These are phyloP conservation scores for Sporobolomyces phaffii DNA, from an alignment of 768 basidiomycete genomes.

Conservation along the genomic window DNA sequence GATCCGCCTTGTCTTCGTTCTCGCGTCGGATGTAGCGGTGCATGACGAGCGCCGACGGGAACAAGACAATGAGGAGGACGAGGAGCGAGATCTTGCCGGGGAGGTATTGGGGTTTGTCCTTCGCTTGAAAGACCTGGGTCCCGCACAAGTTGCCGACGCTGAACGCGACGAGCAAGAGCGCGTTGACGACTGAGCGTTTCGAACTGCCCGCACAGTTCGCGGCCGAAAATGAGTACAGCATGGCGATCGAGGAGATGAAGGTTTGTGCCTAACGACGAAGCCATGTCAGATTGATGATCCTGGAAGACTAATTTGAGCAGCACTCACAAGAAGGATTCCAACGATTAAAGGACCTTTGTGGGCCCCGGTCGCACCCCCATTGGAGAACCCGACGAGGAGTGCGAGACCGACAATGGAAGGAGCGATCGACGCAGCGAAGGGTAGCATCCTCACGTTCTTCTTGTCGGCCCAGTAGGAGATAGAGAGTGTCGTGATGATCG, in stretches of 20 bases:
- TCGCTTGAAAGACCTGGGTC: constrained; percentile 60
- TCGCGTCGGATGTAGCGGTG: constrained; percentile 56
- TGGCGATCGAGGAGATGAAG: constrained; percentile 58
- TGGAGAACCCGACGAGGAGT: constrained; percentile 56
- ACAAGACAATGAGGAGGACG: constrained; percentile 55
- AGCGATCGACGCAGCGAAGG: constrained; percentile 5
- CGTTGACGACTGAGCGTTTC: constrained; percentile 49
- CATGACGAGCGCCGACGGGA: constrained; percentile 53
- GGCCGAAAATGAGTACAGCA: constrained; percentile 61
- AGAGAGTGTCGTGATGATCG: constrained; percentile 52
- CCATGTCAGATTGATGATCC: too few relatives aligned
- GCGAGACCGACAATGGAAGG: constrained; percentile 56
- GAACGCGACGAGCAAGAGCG: constrained; percentile 20
- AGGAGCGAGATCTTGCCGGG: constrained; percentile 59
- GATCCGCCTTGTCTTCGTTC: constrained; percentile 46
- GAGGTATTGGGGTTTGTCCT: constrained; percentile 57
- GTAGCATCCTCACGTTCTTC: constrained; percentile 15
- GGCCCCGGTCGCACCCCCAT: constrained; percentile 17
- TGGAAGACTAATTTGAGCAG: background rate
- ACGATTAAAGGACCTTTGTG: constrained; percentile 57
- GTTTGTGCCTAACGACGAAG: constrained; percentile 45
- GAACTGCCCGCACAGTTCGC: constrained; percentile 62
- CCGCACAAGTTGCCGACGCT: constrained; percentile 59
- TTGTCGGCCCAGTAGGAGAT: constrained; percentile 14
- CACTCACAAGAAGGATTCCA: constrained; percentile 47